Percentiles rank a stretch among this genome's conserved stretches.
These are phyloP conservation scores for Macrophomina pseudophaseolina DNA, from an alignment of 2,329 filamentous ascomycete species.

Conservation along the genomic window DNA sequence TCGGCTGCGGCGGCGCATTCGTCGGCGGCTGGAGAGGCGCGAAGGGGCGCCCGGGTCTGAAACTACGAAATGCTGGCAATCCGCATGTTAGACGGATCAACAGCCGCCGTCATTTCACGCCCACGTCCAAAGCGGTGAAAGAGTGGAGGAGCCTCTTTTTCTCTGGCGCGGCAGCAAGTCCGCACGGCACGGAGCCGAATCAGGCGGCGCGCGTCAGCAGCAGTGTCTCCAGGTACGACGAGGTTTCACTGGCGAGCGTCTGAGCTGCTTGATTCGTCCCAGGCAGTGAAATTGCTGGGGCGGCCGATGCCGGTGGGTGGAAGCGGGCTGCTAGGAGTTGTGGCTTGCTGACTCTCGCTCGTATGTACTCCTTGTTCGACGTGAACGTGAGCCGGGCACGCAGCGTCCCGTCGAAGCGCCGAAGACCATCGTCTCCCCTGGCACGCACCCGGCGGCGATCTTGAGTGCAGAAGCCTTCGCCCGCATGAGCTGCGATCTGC, in stretches of 20 bases:
- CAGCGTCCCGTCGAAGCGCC: conserved; percentile 22
- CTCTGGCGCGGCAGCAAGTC: conserved; percentile 10
- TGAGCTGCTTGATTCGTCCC: conserved; percentile 8
- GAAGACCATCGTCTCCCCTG: conserved; percentile 6
- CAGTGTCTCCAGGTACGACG: conserved; percentile 10
- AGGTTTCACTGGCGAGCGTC: conserved; percentile 17
- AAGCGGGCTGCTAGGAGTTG: conserved; percentile 1
- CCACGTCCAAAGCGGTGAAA: conserved; percentile 13
- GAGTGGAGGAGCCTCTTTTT: background rate
- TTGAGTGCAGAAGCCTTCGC: background rate
- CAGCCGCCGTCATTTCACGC: conserved; percentile 21
- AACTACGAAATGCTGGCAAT: conserved; percentile 25
- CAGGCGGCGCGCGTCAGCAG: conserved; percentile 11
- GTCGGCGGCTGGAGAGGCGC: background rate
- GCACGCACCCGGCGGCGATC: conserved; percentile 20
- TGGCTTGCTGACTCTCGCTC: conserved; percentile 25
- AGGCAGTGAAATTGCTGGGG: conserved; percentile 13
- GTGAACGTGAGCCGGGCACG: conserved; percentile 1
- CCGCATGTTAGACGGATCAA: conserved; percentile 24
- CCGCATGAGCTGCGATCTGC: conserved; percentile 20
- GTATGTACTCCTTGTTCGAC: conserved; percentile 17
- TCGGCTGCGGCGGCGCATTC: conserved; percentile 17
- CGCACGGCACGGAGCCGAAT: conserved; percentile 3
- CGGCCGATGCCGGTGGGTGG: conserved; percentile 13
- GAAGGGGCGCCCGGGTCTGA: conserved; percentile 8